Conservation (phyloP, 2,329 filamentous ascomycete genomes). For the Cladophialophora bantiana region DNA sequence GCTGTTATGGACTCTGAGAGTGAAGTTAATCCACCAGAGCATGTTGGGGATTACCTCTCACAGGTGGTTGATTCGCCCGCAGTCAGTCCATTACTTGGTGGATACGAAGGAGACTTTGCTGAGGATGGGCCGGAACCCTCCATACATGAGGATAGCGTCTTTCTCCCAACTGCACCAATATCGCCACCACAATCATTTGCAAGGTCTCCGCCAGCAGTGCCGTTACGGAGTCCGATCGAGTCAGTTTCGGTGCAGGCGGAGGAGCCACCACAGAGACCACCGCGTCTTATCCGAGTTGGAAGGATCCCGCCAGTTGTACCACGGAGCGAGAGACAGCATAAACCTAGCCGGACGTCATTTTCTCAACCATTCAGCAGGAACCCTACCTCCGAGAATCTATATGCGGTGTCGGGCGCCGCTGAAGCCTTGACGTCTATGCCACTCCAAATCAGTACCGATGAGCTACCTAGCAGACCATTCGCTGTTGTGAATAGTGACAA, state of each 20-base stretch:
- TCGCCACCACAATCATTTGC: slow-evolving; percentile 25
- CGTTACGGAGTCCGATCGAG: slow-evolving; percentile 21
- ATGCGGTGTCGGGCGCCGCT: slow-evolving; percentile 34
- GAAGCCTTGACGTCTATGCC: slow-evolving; percentile 9
- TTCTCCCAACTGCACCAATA: slow-evolving; percentile 24
- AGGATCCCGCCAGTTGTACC: slow-evolving; percentile 84
- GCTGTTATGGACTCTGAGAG: slow-evolving; percentile 60
- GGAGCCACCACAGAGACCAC: slow-evolving; percentile 29
- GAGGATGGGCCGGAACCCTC: slow-evolving; percentile 26
- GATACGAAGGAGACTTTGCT: slow-evolving; percentile 41
- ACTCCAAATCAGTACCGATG: slow-evolving; percentile 39
- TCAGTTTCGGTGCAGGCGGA: slow-evolving; percentile 12
- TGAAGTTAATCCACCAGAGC: slow-evolving; percentile 49
- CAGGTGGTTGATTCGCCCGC: slow-evolving; percentile 46
- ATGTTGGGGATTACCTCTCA: slow-evolving; percentile 55
- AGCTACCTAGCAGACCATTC: slow-evolving; percentile 41
- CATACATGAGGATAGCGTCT: slow-evolving; percentile 17
- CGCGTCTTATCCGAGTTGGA: slow-evolving; percentile 69
- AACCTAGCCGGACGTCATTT: slow-evolving; percentile 78
- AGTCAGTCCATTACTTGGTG: slow-evolving; percentile 24
- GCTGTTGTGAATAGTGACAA: slow-evolving; percentile 43
- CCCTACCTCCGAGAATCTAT: slow-evolving; percentile 49
- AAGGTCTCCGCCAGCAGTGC: slow-evolving; percentile 25
- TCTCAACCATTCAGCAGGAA: slow-evolving; percentile 75
- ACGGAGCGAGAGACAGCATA: slow-evolving; percentile 66